Percentiles rank a stretch among this genome's conserved stretches.
Conservation (phyloP, 2,329 filamentous ascomycete genomes). For the Aureobasidium sp. region DNA sequence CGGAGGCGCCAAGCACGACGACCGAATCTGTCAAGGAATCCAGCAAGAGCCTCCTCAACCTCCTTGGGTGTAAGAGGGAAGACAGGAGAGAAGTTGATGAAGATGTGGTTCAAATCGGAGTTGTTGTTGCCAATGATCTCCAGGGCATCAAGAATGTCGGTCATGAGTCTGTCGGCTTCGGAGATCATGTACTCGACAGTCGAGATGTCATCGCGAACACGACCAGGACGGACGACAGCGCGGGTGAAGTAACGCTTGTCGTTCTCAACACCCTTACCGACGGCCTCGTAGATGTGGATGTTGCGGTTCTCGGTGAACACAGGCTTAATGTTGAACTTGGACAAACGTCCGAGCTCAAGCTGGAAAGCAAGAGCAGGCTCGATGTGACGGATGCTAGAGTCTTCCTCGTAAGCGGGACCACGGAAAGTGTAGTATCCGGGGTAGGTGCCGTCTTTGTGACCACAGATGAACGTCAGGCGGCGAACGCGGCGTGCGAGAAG, state of each 20-base stretch:
- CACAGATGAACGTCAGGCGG: conserved; percentile 92
- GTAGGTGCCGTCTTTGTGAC: conserved; percentile 87
- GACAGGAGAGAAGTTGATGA: conserved; percentile 97
- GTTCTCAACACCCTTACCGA: conserved; percentile 88
- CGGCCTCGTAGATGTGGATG: conserved; percentile 96
- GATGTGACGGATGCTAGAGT: conserved; percentile 91
- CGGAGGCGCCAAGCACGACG: conserved; percentile 92
- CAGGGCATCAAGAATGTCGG: conserved; percentile 92
- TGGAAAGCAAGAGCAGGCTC: conserved; percentile 98
- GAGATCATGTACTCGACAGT: conserved; percentile 98
- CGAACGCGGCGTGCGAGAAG: conserved; percentile 74
- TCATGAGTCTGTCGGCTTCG: conserved; percentile 92
- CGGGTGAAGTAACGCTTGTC: conserved; percentile 99
- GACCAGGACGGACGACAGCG: conserved; percentile 87
- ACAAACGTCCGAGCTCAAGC: conserved; percentile 86
- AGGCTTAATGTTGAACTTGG: conserved; percentile 96
- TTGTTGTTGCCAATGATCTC: conserved; percentile 99
- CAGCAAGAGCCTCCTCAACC: conserved; percentile 86
- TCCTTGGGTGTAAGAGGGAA: conserved; percentile 86
- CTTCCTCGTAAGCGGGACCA: conserved; percentile 80
- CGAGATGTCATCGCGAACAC: conserved; percentile 92
- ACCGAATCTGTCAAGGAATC: conserved; percentile 94
- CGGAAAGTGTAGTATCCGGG: conserved; percentile 98
- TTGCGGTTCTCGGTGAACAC: conserved; percentile 99
- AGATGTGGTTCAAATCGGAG: conserved; percentile 98